Percentiles rank a stretch among this genome's conserved stretches.
Evolutionary conservation across 2,329 filamentous ascomycete species (phyloP).

Genomic region (Phaeosphaeriaceae sp.): DNA sequence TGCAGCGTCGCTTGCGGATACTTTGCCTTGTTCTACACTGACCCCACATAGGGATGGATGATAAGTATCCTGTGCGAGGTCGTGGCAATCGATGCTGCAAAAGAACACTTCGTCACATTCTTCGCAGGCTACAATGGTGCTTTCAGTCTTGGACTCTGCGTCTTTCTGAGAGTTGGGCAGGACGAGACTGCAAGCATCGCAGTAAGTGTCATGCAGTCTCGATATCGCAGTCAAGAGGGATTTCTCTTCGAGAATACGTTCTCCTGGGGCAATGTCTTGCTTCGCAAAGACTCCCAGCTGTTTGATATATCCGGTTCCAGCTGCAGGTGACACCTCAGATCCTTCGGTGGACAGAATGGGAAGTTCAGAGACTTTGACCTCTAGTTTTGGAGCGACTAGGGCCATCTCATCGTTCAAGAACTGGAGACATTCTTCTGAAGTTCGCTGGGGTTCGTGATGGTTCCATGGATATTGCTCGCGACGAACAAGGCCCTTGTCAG

Average conservation of each 20-base stretch:
- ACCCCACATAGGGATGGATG: slow-evolving; percentile 66
- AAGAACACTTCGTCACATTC: slow-evolving; percentile 68
- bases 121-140: slow-evolving; percentile 55
- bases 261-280: slow-evolving; percentile 77
- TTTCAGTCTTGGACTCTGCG: slow-evolving; percentile 8
- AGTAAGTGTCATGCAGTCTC: slow-evolving; percentile 83
- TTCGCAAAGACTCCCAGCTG: slow-evolving; percentile 93
- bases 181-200: slow-evolving; percentile 84
- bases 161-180: slow-evolving; percentile 59
- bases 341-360: slow-evolving; percentile 66
- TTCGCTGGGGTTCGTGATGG: slow-evolving; percentile 65
- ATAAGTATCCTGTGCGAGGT: slow-evolving; percentile 63
- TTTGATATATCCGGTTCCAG: slow-evolving; percentile 65
- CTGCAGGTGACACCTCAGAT: slow-evolving; percentile 58
- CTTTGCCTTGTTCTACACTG: slow-evolving; percentile 63
- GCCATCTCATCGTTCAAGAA: slow-evolving; percentile 76
- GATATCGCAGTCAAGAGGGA: slow-evolving; percentile 90
- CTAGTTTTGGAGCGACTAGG: slow-evolving; percentile 79
- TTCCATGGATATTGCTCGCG: slow-evolving; percentile 72
- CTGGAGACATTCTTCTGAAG: slow-evolving; percentile 63
- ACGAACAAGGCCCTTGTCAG: slow-evolving; percentile 74
- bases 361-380: slow-evolving; percentile 77
- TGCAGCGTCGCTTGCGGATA: slow-evolving; percentile 64
- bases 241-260: slow-evolving; percentile 80
- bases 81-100: slow-evolving; percentile 65